Conservation (phyloP, 805 yeast species). For the Candida silvatica region DNA sequence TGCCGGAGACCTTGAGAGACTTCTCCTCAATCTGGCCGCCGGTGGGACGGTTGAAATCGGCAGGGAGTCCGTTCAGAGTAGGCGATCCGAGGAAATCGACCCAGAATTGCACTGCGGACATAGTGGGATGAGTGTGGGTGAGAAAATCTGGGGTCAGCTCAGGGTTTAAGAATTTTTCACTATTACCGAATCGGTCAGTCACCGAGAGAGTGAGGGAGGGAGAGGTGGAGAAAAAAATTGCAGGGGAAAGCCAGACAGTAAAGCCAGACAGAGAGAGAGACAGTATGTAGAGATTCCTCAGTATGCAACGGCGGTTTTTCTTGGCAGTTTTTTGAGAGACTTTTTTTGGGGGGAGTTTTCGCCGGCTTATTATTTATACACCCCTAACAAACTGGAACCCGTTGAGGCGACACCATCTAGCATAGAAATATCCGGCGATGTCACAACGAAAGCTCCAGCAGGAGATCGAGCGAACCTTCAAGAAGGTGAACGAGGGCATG, state of each 20-base stretch:
- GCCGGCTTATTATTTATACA: too few species aligned
- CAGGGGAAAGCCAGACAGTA: not conserved
- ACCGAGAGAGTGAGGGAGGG: not conserved
- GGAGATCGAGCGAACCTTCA: conserved; percentile 89
- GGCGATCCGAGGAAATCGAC: conserved; percentile 59
- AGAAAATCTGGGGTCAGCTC: too few species aligned
- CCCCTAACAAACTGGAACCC: too few species aligned
- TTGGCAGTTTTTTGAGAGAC: too few species aligned
- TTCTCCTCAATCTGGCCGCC: conserved; percentile 63
- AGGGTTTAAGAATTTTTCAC: not conserved
- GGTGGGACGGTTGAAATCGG: conserved; percentile 75
- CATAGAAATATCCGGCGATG: too few species aligned
- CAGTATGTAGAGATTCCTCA: too few species aligned
- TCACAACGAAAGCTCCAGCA: conserved; percentile 43
- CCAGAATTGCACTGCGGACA: conserved; percentile 44
- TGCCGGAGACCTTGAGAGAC: conserved; percentile 12
- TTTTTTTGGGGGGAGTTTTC: too few species aligned
- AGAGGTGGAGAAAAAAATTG: not conserved
- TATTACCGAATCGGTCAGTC: too few species aligned
- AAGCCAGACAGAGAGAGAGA: not conserved
- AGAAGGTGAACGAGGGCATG: conserved; percentile 89
- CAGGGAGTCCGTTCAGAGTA: conserved; percentile 81
- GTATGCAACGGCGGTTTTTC: too few species aligned
- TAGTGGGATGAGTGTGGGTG: too few species aligned
- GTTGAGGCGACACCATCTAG: too few species aligned